A percentile compares a stretch with the other conserved stretches of the same genome.
Conservation (phyloP, 2,329 filamentous ascomycete genomes). For the Thermomyces lanuginosus region DNA sequence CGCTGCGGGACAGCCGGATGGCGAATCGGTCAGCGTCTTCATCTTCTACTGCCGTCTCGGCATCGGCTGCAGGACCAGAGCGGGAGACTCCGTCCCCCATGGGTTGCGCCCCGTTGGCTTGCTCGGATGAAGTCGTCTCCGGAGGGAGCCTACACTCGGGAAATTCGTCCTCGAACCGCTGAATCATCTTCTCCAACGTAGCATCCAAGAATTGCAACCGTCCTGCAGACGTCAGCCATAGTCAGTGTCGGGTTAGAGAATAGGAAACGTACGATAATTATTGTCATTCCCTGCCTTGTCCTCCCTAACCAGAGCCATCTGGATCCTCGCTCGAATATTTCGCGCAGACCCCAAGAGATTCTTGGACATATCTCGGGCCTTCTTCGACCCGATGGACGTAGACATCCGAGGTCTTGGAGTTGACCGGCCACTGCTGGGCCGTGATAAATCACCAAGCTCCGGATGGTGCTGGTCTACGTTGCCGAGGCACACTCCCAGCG, state of each 20-base stretch:
- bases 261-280: constrained; percentile 51
- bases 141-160: constrained; percentile 44
- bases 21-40: constrained; percentile 28
- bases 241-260: background rate
- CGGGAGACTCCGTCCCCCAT: too few relatives aligned
- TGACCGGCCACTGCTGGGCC: constrained; percentile 35
- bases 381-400: constrained; percentile 34
- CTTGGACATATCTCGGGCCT: constrained; percentile 85
- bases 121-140: constrained; percentile 18
- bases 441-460: constrained; percentile 21
- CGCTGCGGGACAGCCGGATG: constrained; percentile 40
- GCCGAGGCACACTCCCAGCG: constrained; percentile 73
- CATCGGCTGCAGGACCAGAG: constrained; percentile 12
- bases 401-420: constrained; percentile 39
- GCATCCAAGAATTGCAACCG: constrained; percentile 74
- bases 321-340: constrained; percentile 69
- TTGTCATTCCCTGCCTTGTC: constrained; percentile 53
- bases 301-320: constrained; percentile 67
- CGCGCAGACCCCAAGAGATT: constrained; percentile 72
- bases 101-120: constrained; percentile 7
- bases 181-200: constrained; percentile 79
- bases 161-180: constrained; percentile 90
- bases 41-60: constrained; percentile 20
- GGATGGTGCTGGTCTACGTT: constrained; percentile 49
- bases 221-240: constrained; percentile 31